A percentile compares a stretch with the other conserved stretches of the same genome.
These are phyloP conservation scores for Pseudogymnoascus sp. DNA, from an alignment of 2,329 filamentous ascomycete species.

Conservation along the genomic window DNA sequence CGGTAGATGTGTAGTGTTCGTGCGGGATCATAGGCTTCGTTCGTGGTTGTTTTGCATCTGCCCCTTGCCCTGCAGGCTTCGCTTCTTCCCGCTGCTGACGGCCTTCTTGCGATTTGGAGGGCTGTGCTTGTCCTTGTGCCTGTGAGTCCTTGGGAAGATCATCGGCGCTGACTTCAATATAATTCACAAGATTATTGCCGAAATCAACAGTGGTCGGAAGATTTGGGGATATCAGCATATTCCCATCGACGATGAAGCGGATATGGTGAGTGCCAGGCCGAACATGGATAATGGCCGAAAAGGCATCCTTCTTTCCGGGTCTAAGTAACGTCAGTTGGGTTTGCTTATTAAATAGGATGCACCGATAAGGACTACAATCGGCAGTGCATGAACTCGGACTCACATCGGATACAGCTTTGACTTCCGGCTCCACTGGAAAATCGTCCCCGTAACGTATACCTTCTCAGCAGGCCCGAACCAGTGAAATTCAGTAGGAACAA, in stretches of 20 bases:
- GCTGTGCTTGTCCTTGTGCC: constrained; percentile 26
- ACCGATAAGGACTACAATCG: constrained; percentile 27
- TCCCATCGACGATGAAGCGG: constrained; percentile 89
- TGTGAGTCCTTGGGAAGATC: constrained; percentile 44
- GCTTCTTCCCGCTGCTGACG: constrained; percentile 22
- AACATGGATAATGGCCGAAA: constrained; percentile 73
- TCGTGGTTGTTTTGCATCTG: constrained; percentile 41
- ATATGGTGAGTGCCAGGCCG: constrained; percentile 93
- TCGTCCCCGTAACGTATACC: constrained; percentile 94
- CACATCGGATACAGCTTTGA: constrained; percentile 79
- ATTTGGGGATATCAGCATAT: constrained; percentile 82
- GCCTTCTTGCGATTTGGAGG: constrained; percentile 31
- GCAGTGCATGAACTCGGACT: constrained; percentile 32
- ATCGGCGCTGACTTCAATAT: constrained; percentile 84
- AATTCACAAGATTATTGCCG: constrained; percentile 96
- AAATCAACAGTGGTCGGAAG: constrained; percentile 95
- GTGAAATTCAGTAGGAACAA: constrained; percentile 77
- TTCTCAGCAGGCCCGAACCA: constrained; percentile 81
- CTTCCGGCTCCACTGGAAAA: constrained; percentile 96
- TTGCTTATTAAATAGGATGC: neutral
- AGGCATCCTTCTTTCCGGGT: constrained; percentile 49
- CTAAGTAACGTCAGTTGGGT: constrained; percentile 14
- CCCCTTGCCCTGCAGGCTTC: constrained; percentile 34
- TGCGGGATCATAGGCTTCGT: constrained; percentile 51
- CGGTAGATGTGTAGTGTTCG: constrained; percentile 61